Conservation (phyloP, 1,139 yeast genomes). For the Geotrichum carabidarum region DNA sequence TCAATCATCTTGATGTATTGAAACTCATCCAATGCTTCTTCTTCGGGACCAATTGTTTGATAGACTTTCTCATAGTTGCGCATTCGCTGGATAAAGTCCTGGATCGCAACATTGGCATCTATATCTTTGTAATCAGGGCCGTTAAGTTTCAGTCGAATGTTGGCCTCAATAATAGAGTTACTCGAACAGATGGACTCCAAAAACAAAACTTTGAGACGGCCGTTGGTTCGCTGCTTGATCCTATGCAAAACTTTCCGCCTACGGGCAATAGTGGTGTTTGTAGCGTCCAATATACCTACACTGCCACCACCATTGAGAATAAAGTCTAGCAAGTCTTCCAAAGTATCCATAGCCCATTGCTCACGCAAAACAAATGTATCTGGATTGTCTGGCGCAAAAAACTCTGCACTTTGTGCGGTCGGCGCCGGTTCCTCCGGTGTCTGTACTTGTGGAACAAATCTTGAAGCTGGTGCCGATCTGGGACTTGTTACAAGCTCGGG, state of each 20-base stretch:
- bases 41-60: conserved; percentile 77
- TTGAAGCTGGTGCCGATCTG: too few relatives aligned
- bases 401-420: conserved; percentile 53
- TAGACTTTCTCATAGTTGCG: conserved; percentile 83
- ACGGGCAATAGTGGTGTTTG: conserved; percentile 72
- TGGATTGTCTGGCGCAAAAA: conserved; percentile 76
- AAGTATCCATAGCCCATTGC: conserved; percentile 93
- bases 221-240: conserved; percentile 64
- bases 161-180: conserved; percentile 67
- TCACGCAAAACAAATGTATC: conserved; percentile 67
- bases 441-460: too few relatives aligned
- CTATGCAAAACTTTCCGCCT: conserved; percentile 63
- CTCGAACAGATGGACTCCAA: conserved; percentile 86
- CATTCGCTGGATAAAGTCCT: conserved; percentile 77
- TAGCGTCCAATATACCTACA: conserved; percentile 93
- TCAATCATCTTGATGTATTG: conserved; percentile 94
- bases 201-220: conserved; percentile 73
- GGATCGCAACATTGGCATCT: conserved; percentile 75
- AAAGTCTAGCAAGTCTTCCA: conserved; percentile 78
- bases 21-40: conserved; percentile 50
- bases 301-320: conserved; percentile 76
- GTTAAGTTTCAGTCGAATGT: conserved; percentile 74
- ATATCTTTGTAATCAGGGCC: conserved; percentile 91
- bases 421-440: neutral
- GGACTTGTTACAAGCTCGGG: too few relatives aligned